Evolutionary conservation across 495 filamentous ascomycete genomes (phyloP), one percentile per base, ranked within the genome.

Genomic region (Annulohypoxylon maeteangense): DNA sequence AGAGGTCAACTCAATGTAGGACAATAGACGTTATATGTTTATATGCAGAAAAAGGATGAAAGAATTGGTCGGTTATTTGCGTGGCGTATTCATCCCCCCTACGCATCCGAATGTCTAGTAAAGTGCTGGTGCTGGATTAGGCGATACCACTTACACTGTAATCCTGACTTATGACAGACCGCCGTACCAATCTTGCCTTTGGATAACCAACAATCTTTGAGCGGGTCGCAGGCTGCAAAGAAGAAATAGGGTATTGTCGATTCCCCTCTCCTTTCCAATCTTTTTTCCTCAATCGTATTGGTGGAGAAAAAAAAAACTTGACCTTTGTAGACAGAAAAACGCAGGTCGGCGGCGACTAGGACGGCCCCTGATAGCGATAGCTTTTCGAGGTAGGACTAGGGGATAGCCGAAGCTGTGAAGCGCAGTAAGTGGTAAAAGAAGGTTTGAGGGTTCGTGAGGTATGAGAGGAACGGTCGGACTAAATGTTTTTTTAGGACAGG

Each of bases 361-460:
- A 60, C 51, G 45, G 47, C 54, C 65, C 65, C 54, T 20, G 25
- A 36, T 47, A 40, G 56, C 40, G 6, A 44, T 44, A 44, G 40
- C 40, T 44, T 4, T 44, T 54, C 25, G 34, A 70, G 56, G 56
- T 62, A 48, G 61, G n/a, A 66, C 56, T 70, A 57, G 44, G 51
- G 12, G 3, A 61, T 44, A 12, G 56, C 61, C 62, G 62, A 62
- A 32, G 66, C 38, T 36, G 32, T 23, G 25, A 62, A 62, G 56
- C 56, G 32, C 65, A 36, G 55, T 32, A 31, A 45, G 45, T 42
- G 36, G 14, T 31, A 56, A 38, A 40, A 56, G 60, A 55, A 65
- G 32, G 62, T 25, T 48, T 22, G 45, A 34, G 25, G 38, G 32
- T 22, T 6, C 36, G 38, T 23, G 51, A 51, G 18, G 38, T 38